Percentiles rank a stretch among this genome's conserved stretches.
Evolutionary conservation across 352 stramenopile species (phyloP).

Genomic region (Phytophthora pistaciae): DNA sequence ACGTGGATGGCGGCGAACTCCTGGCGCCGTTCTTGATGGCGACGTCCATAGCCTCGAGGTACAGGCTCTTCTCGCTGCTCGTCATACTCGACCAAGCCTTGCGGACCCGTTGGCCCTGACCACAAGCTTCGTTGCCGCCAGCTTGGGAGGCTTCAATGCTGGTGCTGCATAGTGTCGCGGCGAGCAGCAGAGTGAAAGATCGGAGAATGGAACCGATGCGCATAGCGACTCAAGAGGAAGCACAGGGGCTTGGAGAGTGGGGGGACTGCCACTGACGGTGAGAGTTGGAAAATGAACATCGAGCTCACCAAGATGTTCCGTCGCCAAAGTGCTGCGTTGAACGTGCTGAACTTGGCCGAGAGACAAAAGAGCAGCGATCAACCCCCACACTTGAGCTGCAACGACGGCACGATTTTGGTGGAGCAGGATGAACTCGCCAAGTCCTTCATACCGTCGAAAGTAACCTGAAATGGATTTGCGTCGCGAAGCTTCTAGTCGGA

Average conservation of each 20-base stretch:
- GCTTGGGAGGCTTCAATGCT: conserved; percentile 7
- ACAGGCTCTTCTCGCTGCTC: conserved; percentile 48
- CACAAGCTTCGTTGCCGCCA: conserved; percentile 50
- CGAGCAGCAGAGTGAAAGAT: conserved; percentile 15
- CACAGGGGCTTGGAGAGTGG: neutral
- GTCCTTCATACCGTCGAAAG: neutral
- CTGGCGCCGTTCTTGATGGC: conserved; percentile 50
- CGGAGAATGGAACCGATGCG: conserved; percentile 14
- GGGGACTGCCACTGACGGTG: conserved; percentile 20
- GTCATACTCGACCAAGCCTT: conserved; percentile 51
- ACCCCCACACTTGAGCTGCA: conserved; percentile 2
- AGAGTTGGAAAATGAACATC: conserved; percentile 28
- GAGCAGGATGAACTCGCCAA: neutral
- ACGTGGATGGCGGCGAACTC: conserved; percentile 55
- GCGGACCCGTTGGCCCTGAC: conserved; percentile 38
- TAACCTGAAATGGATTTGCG: neutral
- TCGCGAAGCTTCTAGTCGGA: neutral
- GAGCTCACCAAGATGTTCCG: conserved; percentile 14
- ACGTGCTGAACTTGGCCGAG: conserved; percentile 10
- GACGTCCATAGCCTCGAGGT: conserved; percentile 49
- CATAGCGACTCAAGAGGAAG: conserved; percentile 9
- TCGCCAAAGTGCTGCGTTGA: neutral
- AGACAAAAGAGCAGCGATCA: neutral
- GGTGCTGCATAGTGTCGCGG: conserved; percentile 10
- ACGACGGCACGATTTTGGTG: conserved; percentile 11